Percentiles rank a stretch among this genome's conserved stretches.
Evolutionary conservation across 768 basidiomycete genomes (phyloP).

Genomic region (Pisolithus marmoratus): DNA sequence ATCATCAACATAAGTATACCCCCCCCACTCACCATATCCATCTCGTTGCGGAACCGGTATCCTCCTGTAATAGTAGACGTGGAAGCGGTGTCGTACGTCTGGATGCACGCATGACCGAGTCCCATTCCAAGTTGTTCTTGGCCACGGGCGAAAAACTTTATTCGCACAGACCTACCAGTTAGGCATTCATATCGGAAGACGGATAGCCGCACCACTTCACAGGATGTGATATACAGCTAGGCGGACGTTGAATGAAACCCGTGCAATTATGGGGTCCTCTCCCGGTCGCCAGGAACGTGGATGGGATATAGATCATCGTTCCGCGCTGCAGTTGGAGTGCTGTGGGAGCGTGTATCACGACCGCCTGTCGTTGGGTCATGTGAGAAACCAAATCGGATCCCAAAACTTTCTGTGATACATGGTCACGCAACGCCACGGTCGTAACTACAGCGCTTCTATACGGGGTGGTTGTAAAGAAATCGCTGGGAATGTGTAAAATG

Average conservation of each 20-base stretch:
- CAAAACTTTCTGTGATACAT: too few species aligned
- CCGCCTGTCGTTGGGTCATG: background rate
- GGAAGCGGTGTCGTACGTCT: background rate
- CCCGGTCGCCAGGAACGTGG: background rate
- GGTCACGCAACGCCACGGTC: too few species aligned
- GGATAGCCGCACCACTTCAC: background rate
- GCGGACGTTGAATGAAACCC: background rate
- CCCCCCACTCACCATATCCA: slow-evolving; percentile 1
- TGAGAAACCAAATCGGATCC: background rate
- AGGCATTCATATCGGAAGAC: background rate
- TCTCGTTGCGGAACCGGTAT: slow-evolving; percentile 4
- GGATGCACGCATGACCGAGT: background rate
- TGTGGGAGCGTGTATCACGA: background rate
- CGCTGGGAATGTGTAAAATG: background rate
- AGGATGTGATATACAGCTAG: background rate
- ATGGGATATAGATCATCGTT: background rate
- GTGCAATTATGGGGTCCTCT: background rate
- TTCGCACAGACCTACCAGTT: too few species aligned
- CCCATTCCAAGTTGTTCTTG: too few species aligned
- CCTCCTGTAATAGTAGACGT: slow-evolving; percentile 6
- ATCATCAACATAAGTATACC: slow-evolving; percentile 6
- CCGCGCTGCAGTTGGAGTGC: background rate
- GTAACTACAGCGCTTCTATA: too few species aligned
- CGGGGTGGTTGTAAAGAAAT: background rate
- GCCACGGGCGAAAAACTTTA: too few species aligned